Conservation (phyloP, 1,284 basidiomycete genomes). For the Chalciporus piperatoides region DNA sequence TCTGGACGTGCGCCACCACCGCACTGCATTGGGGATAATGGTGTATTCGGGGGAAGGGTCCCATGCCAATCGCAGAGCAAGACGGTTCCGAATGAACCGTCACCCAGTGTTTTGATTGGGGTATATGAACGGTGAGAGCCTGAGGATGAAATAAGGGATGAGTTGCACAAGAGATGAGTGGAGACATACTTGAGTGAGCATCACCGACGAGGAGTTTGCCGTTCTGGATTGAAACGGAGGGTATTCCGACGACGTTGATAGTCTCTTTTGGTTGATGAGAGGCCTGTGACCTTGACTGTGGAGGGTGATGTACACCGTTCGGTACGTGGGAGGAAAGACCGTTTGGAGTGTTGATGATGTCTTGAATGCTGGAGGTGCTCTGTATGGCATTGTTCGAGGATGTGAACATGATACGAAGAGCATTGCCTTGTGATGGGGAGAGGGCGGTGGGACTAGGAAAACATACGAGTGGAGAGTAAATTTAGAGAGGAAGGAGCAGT, state of each 20-base stretch:
- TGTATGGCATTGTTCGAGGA: constrained; percentile 51
- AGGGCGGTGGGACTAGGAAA: constrained; percentile 20
- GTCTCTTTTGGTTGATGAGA: constrained; percentile 46
- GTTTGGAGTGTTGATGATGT: constrained; percentile 17
- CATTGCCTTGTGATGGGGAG: constrained; percentile 43
- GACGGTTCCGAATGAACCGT: constrained; percentile 97
- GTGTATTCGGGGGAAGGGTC: constrained; percentile 83
- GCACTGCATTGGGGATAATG: constrained; percentile 89
- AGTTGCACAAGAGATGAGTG: constrained; percentile 10
- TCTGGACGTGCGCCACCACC: constrained; percentile 85
- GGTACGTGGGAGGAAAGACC: constrained; percentile 6
- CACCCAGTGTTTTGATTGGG: constrained; percentile 86
- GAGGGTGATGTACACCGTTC: constrained; percentile 11
- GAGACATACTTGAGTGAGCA: constrained; percentile 59
- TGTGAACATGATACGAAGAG: constrained; percentile 63
- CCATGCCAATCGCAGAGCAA: constrained; percentile 99
- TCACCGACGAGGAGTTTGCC: constrained; percentile 67
- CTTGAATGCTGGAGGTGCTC: constrained; percentile 23
- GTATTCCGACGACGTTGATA: constrained; percentile 63
- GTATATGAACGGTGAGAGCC: constrained; percentile 60
- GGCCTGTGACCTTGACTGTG: constrained; percentile 20
- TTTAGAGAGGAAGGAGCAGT: constrained; percentile 1
- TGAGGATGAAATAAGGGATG: constrained; percentile 21
- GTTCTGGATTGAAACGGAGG: constrained; percentile 66
- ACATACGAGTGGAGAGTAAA: constrained; percentile 23